Conservation (phyloP, 164 flowering plant genomes). For the Cinnamomum chago region DNA sequence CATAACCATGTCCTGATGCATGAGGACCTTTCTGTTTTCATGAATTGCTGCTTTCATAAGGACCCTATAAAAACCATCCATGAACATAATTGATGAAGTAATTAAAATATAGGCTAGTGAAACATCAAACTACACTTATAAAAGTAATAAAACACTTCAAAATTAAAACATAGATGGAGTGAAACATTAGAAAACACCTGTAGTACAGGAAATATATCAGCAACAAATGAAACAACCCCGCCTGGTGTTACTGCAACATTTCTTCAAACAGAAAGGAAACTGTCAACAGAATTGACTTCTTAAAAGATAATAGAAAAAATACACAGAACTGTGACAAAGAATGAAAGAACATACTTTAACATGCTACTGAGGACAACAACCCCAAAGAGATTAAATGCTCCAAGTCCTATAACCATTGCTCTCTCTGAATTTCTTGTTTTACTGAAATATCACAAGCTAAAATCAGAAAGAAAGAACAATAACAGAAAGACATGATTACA, state of each 20-base stretch:
- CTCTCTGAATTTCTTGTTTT: slow-evolving; percentile 66
- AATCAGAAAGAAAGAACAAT: no score
- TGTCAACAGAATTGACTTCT: slow-evolving; percentile 14
- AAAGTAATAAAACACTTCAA: not conserved
- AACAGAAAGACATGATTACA: no score
- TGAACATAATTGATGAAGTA: no score
- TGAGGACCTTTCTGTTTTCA: not conserved
- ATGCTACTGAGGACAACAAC: slow-evolving; percentile 77
- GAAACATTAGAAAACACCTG: slow-evolving; percentile 54
- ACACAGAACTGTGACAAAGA: not conserved
- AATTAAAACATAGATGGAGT: not conserved
- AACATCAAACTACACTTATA: not conserved
- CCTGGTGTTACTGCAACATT: slow-evolving; percentile 42
- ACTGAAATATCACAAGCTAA: slow-evolving; percentile 39
- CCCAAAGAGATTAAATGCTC: slow-evolving; percentile 87
- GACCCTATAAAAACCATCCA: not conserved
- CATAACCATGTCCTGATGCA: not conserved
- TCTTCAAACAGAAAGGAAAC: slow-evolving; percentile 40
- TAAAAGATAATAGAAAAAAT: not conserved
- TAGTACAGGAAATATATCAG: slow-evolving; percentile 81
- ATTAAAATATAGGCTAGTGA: no score
- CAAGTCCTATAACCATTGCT: slow-evolving; percentile 89
- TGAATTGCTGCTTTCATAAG: not conserved
- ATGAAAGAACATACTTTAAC: slow-evolving; percentile 55
- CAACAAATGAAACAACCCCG: slow-evolving; percentile 73